Evolutionary conservation across 331 rosid species (phyloP).

Genomic region (Pyrus hybrid): DNA sequence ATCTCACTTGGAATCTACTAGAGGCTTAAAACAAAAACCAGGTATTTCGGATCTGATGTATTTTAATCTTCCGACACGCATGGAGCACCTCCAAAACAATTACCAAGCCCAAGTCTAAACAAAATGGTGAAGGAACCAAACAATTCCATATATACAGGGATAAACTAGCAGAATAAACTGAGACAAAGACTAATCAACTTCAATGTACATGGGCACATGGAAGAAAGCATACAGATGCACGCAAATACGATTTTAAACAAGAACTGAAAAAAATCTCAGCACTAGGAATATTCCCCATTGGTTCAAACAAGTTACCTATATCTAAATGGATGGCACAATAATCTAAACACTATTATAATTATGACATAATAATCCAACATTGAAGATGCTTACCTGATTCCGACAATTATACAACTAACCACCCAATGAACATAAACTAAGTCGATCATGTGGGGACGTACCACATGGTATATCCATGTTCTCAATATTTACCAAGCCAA

Average conservation of each 20-base stretch:
- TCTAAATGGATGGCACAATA: no score
- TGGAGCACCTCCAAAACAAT: not conserved
- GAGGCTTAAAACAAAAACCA: not conserved
- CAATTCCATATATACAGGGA: not conserved
- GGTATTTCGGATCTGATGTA: not conserved
- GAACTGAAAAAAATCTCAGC: not conserved
- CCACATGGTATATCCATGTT: no score
- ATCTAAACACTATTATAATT: no score
- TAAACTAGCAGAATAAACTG: not conserved
- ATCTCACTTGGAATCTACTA: not conserved
- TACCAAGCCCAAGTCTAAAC: not conserved
- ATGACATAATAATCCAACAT: no score
- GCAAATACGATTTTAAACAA: not conserved
- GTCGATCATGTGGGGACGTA: no score
- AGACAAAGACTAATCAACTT: not conserved
- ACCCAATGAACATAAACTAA: no score
- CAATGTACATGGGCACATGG: not conserved
- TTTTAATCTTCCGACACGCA: not conserved
- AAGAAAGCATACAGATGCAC: not conserved
- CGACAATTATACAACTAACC: no score
- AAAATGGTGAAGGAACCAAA: not conserved
- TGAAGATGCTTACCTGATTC: no score
- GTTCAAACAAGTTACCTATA: no score
- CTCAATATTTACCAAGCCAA: no score
- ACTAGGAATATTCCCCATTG: no score